Evolutionary conservation across 345 rosid genomes (phyloP).

Genomic region (Rhodamnia argentea): DNA sequence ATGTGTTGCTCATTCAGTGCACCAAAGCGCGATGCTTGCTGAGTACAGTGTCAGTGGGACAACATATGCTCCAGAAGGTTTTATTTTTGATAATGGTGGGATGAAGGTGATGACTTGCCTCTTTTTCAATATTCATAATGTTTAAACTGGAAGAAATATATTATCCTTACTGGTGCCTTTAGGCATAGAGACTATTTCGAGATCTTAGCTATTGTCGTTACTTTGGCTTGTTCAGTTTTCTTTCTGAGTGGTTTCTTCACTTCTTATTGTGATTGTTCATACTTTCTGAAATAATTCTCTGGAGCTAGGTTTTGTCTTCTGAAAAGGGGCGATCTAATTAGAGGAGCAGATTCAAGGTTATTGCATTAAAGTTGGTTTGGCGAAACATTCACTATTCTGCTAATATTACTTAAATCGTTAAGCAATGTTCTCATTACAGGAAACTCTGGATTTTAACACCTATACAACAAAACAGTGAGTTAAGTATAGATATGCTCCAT

Average conservation of each 20-base stretch:
- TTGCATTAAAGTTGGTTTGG: background rate
- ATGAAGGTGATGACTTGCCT: constrained; percentile 40
- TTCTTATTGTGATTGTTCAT: background rate
- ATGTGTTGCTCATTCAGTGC: constrained; percentile 71
- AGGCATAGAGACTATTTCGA: background rate
- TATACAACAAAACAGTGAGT: background rate
- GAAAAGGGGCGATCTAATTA: background rate
- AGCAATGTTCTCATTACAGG: background rate
- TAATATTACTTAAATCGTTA: background rate
- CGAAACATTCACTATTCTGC: background rate
- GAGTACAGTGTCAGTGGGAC: constrained; percentile 90
- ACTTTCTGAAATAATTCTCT: background rate
- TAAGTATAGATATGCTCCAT: background rate
- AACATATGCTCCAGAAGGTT: constrained; percentile 96
- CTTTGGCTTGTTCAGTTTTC: background rate
- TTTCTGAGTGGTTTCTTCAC: background rate
- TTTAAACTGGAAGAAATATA: background rate
- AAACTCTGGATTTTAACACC: background rate
- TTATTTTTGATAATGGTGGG: constrained; percentile 53
- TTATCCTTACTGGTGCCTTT: background rate
- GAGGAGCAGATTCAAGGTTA: background rate
- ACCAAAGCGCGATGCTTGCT: constrained; percentile 47
- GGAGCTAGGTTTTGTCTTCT: background rate
- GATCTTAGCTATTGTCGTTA: background rate
- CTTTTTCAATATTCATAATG: background rate